These are phyloP conservation scores for Ustilago shanxiensis DNA, from an alignment of 1,284 basidiomycete species.

Conservation along the genomic window DNA sequence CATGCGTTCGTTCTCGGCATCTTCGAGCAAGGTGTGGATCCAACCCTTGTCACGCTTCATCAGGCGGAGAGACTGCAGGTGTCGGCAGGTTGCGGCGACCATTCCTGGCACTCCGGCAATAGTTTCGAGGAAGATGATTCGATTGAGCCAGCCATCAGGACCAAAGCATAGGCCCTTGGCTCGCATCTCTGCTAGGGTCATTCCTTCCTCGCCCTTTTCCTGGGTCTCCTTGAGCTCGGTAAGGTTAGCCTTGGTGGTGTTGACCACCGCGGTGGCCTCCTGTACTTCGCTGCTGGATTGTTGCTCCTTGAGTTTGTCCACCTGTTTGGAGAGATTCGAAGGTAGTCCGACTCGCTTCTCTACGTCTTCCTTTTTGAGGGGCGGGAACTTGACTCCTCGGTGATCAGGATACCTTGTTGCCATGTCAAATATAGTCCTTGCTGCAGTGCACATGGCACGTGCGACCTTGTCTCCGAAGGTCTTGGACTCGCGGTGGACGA, in stretches of 20 bases:
- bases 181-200: constrained; percentile 60
- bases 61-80: constrained; percentile 71
- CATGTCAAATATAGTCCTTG: constrained; percentile 53
- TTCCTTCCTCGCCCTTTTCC: constrained; percentile 20
- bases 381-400: constrained; percentile 45
- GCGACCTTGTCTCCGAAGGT: constrained; percentile 82
- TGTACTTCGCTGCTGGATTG: background rate
- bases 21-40: constrained; percentile 62
- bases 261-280: constrained; percentile 10
- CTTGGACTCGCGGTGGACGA: constrained; percentile 79
- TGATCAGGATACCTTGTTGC: constrained; percentile 61
- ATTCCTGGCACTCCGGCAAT: constrained; percentile 88
- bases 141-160: constrained; percentile 58
- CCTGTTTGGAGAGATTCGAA: constrained; percentile 26
- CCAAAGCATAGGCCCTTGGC: constrained; percentile 55
- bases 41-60: constrained; percentile 61
- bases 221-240: background rate
- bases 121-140: constrained; percentile 71
- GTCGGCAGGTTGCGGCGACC: constrained; percentile 88
- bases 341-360: constrained; percentile 45
- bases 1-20: constrained; percentile 64
- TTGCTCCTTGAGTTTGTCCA: constrained; percentile 31
- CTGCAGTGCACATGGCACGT: constrained; percentile 60
- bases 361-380: constrained; percentile 39
- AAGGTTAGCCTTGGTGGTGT: constrained; percentile 25